Base-by-base conservation (phyloP, 73 alveolate genomes). In the Vitrella brassicaformis region DNA sequence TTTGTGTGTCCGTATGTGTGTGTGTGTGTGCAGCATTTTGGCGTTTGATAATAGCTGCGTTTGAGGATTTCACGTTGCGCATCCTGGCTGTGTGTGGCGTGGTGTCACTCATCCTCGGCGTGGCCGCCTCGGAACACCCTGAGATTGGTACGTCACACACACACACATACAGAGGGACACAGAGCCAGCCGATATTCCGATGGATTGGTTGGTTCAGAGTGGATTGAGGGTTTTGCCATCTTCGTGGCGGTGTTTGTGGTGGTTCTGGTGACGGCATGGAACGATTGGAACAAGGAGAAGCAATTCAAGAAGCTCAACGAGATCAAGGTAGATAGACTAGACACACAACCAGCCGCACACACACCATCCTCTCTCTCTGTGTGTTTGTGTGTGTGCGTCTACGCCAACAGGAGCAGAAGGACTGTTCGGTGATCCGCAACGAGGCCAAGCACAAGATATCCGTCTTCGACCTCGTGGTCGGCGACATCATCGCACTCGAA, bases 211-310 rank as follows among this genome's bases (percentile, higher is more conserved):
- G n/a, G n/a, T n/a, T n/a, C 79, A 10, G 96, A 91, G 27, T 92
- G 98, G 96, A 85, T 92, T 30, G 98, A 92, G 84, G 98, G 96
- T 29, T 89, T 80, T 27, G 84, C 88, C 68, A 90, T 90, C 68
- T 67, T 90, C 30, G 66, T 88, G 8, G 94, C 93, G 28, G 94
- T 90, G 31, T 30, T 88, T n/a, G 89, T 90, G 0, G 94, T 90
- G 19, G 92, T 86, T 28, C 68, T 84, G 47, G 96, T 90, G 56
- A 79, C 94, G 0, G 82, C 94, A 25, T 78, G 65, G 26, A 90
- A 89, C 70, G 88, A 90, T 79, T 85, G 79, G 68, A 72, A 81
- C 66, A 90, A 88, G 72, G 94, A 88, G 70, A 78, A 75, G 46
- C 81, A 88, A 73, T 88, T 90, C 71, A 71, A 27, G 64, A 71